A percentile compares a stretch with the other conserved stretches of the same genome.
phyloP scores from a whole-genome alignment of 805 yeast species.

The Spathaspora boniae region DNA sequence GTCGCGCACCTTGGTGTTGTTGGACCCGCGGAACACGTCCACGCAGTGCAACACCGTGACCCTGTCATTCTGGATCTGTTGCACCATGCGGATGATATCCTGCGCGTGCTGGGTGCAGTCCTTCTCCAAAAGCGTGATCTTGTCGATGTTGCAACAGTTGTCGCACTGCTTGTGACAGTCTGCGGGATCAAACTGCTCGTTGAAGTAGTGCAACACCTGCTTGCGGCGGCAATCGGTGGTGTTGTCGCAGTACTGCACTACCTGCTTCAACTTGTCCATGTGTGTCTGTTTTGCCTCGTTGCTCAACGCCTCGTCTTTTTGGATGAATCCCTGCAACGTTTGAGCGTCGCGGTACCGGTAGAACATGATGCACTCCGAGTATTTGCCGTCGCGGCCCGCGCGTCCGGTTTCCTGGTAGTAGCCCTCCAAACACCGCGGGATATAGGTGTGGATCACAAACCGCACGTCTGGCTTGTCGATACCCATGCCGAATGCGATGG shows the following conservation, averaged over 20 bases:
- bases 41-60: conserved; percentile 80
- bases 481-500: conserved; percentile 99
- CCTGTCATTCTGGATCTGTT: conserved; percentile 48
- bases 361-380: conserved; percentile 78
- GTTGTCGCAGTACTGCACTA: conserved; percentile 89
- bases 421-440: conserved; percentile 91
- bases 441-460: conserved; percentile 80
- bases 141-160: conserved; percentile 56
- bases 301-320: conserved; percentile 67
- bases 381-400: conserved; percentile 93
- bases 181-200: conserved; percentile 68
- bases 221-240: conserved; percentile 84
- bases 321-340: conserved; percentile 70
- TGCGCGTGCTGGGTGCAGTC: conserved; percentile 70
- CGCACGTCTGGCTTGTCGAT: conserved; percentile 96
- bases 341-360: conserved; percentile 80
- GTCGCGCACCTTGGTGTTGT: conserved; percentile 53
- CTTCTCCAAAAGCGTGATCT: conserved; percentile 42
- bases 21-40: conserved; percentile 77
- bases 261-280: conserved; percentile 70
- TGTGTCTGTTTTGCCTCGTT: conserved; percentile 70
- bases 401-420: conserved; percentile 98
- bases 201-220: conserved; percentile 86
- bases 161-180: conserved; percentile 78
- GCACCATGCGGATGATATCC: conserved; percentile 57